Evolutionary conservation across 371 early-diverging fungal species (phyloP).

Genomic region (Globomyces sp.): DNA sequence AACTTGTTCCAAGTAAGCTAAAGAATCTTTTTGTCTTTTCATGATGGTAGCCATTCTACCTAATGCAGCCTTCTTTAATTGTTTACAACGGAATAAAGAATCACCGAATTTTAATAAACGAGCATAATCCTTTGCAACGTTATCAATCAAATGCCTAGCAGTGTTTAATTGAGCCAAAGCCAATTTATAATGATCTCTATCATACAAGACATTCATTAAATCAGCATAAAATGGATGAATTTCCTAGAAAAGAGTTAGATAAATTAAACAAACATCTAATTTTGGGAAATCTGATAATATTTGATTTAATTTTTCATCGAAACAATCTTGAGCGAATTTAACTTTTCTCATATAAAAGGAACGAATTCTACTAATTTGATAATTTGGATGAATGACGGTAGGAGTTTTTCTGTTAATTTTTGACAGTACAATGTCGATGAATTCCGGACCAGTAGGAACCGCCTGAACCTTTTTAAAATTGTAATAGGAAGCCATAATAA

Average conservation of each 20-base stretch:
- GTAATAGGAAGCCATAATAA: slow-evolving; percentile 55
- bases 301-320: slow-evolving; percentile 91
- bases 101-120: slow-evolving; percentile 99
- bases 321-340: slow-evolving; percentile 98
- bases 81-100: slow-evolving; percentile 99
- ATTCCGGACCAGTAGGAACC: slow-evolving; percentile 91
- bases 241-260: slow-evolving; percentile 58
- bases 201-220: slow-evolving; percentile 99
- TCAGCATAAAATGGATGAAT: slow-evolving; percentile 99
- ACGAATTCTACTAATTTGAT: slow-evolving; percentile 95
- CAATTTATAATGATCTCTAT: slow-evolving; percentile 99
- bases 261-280: slow-evolving; percentile 76
- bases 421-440: slow-evolving; percentile 98
- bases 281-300: slow-evolving; percentile 98
- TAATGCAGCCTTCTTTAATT: slow-evolving; percentile 98
- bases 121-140: slow-evolving; percentile 97
- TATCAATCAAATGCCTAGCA: slow-evolving; percentile 93
- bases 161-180: slow-evolving; percentile 99
- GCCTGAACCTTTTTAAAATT: slow-evolving; percentile 98
- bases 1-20: slow-evolving; percentile 99
- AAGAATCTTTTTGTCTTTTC: slow-evolving; percentile 97
- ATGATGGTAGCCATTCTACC: slow-evolving; percentile 99
- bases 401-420: slow-evolving; percentile 99
- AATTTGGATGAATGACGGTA: slow-evolving; percentile 96
- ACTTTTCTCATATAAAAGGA: slow-evolving; percentile 99